These are phyloP conservation scores for Neofusicoccum cordaticola DNA, from an alignment of 2,329 filamentous ascomycete genomes.

Conservation along the genomic window DNA sequence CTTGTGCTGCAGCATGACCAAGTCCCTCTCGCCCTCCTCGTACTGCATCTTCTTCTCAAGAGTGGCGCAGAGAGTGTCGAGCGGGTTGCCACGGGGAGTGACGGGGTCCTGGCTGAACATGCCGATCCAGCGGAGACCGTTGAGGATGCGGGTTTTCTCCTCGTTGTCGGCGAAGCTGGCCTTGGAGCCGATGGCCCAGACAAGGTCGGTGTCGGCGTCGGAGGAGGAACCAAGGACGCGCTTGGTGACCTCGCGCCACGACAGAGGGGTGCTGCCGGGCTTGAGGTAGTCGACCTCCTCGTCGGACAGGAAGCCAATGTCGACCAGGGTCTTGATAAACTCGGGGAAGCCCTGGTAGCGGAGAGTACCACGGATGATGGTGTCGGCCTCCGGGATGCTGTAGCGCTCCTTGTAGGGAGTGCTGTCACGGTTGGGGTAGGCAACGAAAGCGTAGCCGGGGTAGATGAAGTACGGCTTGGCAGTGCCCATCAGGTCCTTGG, in stretches of 20 bases:
- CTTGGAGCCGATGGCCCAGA: constrained; percentile 71
- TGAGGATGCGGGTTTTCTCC: constrained; percentile 67
- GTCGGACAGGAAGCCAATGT: constrained; percentile 84
- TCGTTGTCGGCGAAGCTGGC: constrained; percentile 67
- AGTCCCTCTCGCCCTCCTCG: constrained; percentile 75
- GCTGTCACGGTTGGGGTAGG: constrained; percentile 90
- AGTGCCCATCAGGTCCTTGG: constrained; percentile 73
- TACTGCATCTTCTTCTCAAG: constrained; percentile 92
- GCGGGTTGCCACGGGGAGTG: constrained; percentile 70
- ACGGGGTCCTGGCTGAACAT: constrained; percentile 67
- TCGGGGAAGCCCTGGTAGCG: constrained; percentile 88
- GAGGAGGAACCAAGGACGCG: constrained; percentile 70
- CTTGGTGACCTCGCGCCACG: constrained; percentile 84
- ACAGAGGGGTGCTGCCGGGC: constrained; percentile 49
- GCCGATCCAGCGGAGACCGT: constrained; percentile 70
- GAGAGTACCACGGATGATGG: constrained; percentile 78
- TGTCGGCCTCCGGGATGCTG: constrained; percentile 86
- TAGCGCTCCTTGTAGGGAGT: constrained; percentile 86
- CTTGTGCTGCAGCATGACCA: constrained; percentile 76
- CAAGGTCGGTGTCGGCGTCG: constrained; percentile 65
- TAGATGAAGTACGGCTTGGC: constrained; percentile 92
- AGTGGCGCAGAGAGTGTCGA: constrained; percentile 87
- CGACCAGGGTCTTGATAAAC: constrained; percentile 82
- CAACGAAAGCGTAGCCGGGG: constrained; percentile 83
- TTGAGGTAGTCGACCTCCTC: constrained; percentile 64